Base-by-base conservation (phyloP, 179 eudicot genomes). In the Spergularia azorica region DNA sequence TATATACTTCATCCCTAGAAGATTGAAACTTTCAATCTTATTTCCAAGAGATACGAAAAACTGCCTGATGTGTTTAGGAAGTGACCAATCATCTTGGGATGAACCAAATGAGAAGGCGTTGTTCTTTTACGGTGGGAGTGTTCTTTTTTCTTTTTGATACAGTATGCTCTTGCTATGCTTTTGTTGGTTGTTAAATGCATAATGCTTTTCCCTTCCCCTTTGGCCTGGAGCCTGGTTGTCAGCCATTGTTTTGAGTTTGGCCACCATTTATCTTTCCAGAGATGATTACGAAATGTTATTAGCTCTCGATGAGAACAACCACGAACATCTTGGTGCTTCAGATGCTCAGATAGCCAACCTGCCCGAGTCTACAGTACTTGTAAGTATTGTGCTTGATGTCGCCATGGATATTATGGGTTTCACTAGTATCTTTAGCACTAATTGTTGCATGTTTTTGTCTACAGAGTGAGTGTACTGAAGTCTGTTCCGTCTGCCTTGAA, bases 271-370 rank as follows among this genome's bases (percentile, higher is more conserved):
- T 61, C 10, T 70, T 63, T 84, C 78, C 86, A 95, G 98, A 81
- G 74, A 88, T 83, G 99, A 93, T 82, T 95, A 95, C 65, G 99
- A 95, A 84, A 90, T 84, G 91, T 77, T 95, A 73, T 77, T 95
- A 91, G 96, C 97, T 73, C 98, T 95, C 71, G 99, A 95, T 80
- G 98, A 95, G 63, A 90, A 91, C 84, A 95, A 90, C 76, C 91
- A 93, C 72, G 81, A 69, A 69, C 97, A 91, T 84, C 86, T 87
- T 68, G 98, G 99, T 76, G 88, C 97, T 61, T 88, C 98, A 75
- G 65, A 16, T 70, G 73, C 78, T 79, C 91, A 77, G 75, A 91
- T 95, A 72, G 79, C 87, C 54, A 81, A 83, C 67, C 88, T 95
- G 80, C 97, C 98, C 4, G 88, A 91, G 83, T 88, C 97, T 56